phyloP scores from a whole-genome alignment of 768 basidiomycete genomes.

The Russula abietina region DNA sequence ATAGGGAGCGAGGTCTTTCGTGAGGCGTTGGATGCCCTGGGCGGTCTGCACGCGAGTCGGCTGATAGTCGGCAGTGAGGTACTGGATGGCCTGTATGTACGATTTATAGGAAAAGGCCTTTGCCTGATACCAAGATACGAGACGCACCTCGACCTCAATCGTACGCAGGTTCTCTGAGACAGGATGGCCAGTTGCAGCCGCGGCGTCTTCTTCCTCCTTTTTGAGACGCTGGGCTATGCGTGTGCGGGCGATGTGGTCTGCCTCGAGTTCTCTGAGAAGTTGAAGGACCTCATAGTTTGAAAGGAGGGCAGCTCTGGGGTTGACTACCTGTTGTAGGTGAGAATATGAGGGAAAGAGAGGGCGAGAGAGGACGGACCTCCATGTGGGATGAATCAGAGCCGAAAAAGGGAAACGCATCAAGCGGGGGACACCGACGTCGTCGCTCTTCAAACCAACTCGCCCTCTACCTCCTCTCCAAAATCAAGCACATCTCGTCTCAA shows the following conservation, averaged over 20 bases:
- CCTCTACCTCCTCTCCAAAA: background rate
- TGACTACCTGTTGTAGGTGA: constrained; percentile 46
- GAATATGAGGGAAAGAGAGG: background rate
- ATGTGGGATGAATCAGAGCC: constrained; percentile 4
- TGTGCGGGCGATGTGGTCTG: constrained; percentile 61
- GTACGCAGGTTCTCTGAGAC: constrained; percentile 78
- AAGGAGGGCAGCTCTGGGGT: constrained; percentile 70
- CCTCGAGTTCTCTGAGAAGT: constrained; percentile 70
- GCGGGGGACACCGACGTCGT: constrained; percentile 10
- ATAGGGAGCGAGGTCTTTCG: constrained; percentile 58
- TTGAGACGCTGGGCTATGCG: constrained; percentile 68
- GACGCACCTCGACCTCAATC: constrained; percentile 71
- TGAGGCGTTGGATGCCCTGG: constrained; percentile 57
- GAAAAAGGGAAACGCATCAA: constrained; percentile 17
- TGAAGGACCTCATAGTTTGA: constrained; percentile 83
- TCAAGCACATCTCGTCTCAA: background rate
- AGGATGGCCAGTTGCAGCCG: constrained; percentile 32
- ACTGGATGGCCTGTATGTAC: constrained; percentile 66
- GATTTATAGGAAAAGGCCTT: background rate
- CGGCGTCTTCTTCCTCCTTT: constrained; percentile 57
- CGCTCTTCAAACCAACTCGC: background rate
- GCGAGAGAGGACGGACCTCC: constrained; percentile 5
- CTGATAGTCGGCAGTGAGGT: constrained; percentile 71
- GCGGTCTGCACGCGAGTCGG: constrained; percentile 61
- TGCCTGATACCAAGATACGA: background rate